A percentile compares a stretch with the other conserved stretches of the same genome.
These are phyloP conservation scores for Syzygium malaccense DNA, from an alignment of 441 rosid species.

Conservation along the genomic window DNA sequence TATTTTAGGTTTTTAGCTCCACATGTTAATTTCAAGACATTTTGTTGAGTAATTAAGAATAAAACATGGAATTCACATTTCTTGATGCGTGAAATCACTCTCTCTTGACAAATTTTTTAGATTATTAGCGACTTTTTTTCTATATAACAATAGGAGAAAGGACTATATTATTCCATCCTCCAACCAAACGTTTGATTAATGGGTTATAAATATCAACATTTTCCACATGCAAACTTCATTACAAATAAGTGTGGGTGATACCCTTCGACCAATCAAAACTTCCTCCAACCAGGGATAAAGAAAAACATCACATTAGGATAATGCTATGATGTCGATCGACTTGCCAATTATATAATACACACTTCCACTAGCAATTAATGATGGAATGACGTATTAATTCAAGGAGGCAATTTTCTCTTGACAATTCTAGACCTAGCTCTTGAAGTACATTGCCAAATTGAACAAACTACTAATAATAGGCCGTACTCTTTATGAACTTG, in stretches of 20 bases:
- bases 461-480: neutral
- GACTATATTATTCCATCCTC: neutral
- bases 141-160: neutral
- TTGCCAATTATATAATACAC: neutral
- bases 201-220: neutral
- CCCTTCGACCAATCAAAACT: neutral
- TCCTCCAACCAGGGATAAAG: neutral
- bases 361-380: neutral
- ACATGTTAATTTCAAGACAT: neutral
- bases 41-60: neutral
- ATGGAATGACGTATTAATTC: neutral
- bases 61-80: neutral
- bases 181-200: neutral
- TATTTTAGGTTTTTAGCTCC: neutral
- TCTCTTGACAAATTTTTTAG: neutral
- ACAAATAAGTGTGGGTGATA: too few relatives aligned
- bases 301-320: neutral
- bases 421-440: neutral
- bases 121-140: neutral
- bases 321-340: neutral
- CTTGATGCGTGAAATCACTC: neutral
- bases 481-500: neutral
- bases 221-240: neutral
- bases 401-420: too few relatives aligned
- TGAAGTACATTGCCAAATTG: neutral